These are phyloP conservation scores for Penicillium brasilianum DNA, from an alignment of 2,329 filamentous ascomycete species.

Conservation along the genomic window DNA sequence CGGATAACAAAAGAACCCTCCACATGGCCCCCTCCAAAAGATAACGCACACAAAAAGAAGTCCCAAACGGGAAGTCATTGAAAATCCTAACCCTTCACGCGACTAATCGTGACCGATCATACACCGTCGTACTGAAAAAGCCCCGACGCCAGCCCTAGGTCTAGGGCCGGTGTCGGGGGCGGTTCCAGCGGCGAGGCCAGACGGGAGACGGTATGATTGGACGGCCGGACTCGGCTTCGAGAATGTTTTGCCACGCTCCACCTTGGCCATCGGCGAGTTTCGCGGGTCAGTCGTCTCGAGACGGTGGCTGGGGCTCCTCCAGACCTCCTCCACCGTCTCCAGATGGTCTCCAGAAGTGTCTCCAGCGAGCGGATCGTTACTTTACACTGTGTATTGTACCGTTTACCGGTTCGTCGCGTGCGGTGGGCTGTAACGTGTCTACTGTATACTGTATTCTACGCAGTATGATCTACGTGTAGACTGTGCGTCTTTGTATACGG, in stretches of 20 bases:
- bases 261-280: slow-evolving; percentile 18
- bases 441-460: not conserved
- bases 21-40: not conserved
- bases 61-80: not conserved
- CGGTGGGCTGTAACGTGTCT: not conserved
- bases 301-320: slow-evolving; percentile 3
- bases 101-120: slow-evolving; percentile 5
- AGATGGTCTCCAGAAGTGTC: not conserved
- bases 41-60: not conserved
- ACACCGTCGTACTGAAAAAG: slow-evolving; percentile 2
- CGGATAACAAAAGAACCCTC: not conserved
- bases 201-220: slow-evolving; percentile 14
- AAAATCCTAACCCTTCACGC: slow-evolving; percentile 3
- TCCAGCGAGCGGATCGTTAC: slow-evolving; percentile 1
- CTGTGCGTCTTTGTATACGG: not conserved
- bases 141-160: slow-evolving; percentile 12
- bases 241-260: slow-evolving; percentile 43
- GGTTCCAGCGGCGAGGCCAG: slow-evolving; percentile 14
- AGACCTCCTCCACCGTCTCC: slow-evolving; percentile 3
- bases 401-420: not conserved
- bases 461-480: not conserved
- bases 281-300: slow-evolving; percentile 1
- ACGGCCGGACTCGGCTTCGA: slow-evolving; percentile 29
- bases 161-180: slow-evolving; percentile 36
- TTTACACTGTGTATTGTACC: not conserved